Conservation (phyloP, 208 protist genomes). For the Crithidia bombi region DNA sequence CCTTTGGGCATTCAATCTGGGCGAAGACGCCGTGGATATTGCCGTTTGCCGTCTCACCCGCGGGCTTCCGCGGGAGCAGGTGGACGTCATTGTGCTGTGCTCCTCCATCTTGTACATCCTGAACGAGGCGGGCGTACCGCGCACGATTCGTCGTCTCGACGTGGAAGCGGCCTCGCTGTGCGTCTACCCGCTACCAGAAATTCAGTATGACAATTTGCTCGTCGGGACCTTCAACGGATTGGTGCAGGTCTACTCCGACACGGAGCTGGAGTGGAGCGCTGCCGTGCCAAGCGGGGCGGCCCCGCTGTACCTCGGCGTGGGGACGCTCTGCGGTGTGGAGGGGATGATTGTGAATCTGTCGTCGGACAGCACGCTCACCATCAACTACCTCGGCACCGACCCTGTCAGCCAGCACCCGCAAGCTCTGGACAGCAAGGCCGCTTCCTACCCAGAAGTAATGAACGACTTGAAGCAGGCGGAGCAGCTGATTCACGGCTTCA, state of each 20-base stretch:
- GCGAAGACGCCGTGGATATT: conserved; percentile 88
- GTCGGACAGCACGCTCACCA: conserved; percentile 59
- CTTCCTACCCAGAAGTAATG: conserved; percentile 86
- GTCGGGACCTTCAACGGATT: conserved; percentile 73
- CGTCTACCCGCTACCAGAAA: conserved; percentile 63
- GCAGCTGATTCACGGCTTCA: conserved; percentile 57
- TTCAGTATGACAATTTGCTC: conserved; percentile 77
- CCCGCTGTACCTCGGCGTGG: conserved; percentile 68
- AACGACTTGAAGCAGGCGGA: conserved; percentile 79
- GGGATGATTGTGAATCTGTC: conserved; percentile 85
- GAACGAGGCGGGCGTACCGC: conserved; percentile 46
- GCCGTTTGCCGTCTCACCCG: conserved; percentile 64
- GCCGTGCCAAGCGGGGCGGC: conserved; percentile 40
- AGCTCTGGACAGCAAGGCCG: conserved; percentile 73
- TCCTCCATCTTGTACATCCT: conserved; percentile 79
- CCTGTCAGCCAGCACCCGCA: conserved; percentile 75
- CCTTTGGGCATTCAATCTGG: conserved; percentile 78
- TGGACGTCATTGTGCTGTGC: conserved; percentile 85
- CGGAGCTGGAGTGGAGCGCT: conserved; percentile 89
- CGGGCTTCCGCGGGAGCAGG: conserved; percentile 40
- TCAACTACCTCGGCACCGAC: conserved; percentile 95
- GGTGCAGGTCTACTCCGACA: conserved; percentile 87
- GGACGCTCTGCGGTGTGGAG: conserved; percentile 58
- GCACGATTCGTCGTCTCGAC: conserved; percentile 71
- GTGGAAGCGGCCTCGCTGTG: conserved; percentile 63